Conservation (phyloP, 2,329 filamentous ascomycete species). For the Colletotrichum sansevieriae region DNA sequence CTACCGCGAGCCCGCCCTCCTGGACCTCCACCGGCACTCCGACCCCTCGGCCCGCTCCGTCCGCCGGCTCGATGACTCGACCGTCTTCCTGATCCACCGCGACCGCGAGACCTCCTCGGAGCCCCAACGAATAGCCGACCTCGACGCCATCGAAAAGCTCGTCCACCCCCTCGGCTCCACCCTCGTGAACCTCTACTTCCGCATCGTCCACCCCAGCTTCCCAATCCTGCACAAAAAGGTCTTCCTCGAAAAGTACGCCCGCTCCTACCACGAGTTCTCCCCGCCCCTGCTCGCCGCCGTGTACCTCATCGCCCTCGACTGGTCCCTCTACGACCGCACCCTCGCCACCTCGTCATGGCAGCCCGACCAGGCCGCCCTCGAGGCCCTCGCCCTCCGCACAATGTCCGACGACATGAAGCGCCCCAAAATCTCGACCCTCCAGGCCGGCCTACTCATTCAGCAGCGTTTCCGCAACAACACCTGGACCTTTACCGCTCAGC, state of each 20-base stretch:
- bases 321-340: conserved; percentile 69
- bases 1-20: conserved; percentile 68
- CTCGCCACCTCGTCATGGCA: conserved; percentile 54
- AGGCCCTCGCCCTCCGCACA: conserved; percentile 57
- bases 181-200: conserved; percentile 76
- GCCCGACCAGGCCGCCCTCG: conserved; percentile 50
- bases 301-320: conserved; percentile 72
- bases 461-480: conserved; percentile 62
- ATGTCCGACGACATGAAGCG: conserved; percentile 62
- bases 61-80: conserved; percentile 51
- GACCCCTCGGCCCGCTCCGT: conserved; percentile 48
- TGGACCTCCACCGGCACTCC: conserved; percentile 69
- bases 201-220: conserved; percentile 70
- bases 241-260: conserved; percentile 71
- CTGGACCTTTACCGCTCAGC: conserved; percentile 64
- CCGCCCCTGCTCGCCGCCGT: conserved; percentile 71
- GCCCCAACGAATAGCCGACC: conserved; percentile 56
- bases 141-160: conserved; percentile 69
- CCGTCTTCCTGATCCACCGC: conserved; percentile 53
- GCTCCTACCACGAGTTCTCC: conserved; percentile 69
- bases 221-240: conserved; percentile 72
- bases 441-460: conserved; percentile 66
- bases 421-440: conserved; percentile 68
- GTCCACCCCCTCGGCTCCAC: conserved; percentile 73
- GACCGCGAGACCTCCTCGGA: conserved; percentile 53